Evolutionary conservation across 441 rosid genomes (phyloP).

Genomic region (Kokia cookei): DNA sequence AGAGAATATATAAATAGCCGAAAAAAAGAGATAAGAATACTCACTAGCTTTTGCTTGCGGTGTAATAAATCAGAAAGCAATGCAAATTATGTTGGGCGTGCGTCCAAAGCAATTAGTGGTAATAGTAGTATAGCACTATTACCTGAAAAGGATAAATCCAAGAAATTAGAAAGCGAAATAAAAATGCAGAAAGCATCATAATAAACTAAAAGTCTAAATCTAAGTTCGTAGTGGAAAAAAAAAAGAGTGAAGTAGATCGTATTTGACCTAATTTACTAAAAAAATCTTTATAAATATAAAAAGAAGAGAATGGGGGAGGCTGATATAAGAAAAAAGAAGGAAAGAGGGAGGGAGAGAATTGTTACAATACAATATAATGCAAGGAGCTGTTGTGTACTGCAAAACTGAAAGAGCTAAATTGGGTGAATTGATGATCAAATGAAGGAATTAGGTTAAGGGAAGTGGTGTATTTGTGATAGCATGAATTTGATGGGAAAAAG

Average conservation of each 20-base stretch:
- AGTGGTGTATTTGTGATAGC: not conserved
- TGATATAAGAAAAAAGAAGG: not conserved
- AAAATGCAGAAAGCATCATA: not conserved
- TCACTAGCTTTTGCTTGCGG: not conserved
- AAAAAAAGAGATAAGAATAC: not conserved
- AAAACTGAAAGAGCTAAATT: not conserved
- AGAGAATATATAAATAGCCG: not conserved
- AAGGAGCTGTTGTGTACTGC: not conserved
- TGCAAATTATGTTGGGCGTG: not conserved
- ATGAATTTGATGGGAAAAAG: not conserved
- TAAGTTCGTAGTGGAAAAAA: not conserved
- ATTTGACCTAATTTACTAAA: not conserved
- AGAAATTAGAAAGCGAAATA: not conserved
- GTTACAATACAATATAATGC: not conserved
- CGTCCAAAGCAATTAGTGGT: not conserved
- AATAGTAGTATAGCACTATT: not conserved
- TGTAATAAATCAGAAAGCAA: not conserved
- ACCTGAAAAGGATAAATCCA: not conserved
- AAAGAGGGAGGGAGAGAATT: slow-evolving; percentile 9
- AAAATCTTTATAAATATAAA: not conserved
- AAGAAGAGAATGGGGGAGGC: not conserved
- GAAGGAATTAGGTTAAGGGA: not conserved
- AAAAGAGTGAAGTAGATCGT: not conserved
- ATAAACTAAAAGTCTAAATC: not conserved
- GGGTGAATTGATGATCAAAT: not conserved